phyloP scores from a whole-genome alignment of 495 filamentous ascomycete genomes.

The Acidomyces sp. region DNA sequence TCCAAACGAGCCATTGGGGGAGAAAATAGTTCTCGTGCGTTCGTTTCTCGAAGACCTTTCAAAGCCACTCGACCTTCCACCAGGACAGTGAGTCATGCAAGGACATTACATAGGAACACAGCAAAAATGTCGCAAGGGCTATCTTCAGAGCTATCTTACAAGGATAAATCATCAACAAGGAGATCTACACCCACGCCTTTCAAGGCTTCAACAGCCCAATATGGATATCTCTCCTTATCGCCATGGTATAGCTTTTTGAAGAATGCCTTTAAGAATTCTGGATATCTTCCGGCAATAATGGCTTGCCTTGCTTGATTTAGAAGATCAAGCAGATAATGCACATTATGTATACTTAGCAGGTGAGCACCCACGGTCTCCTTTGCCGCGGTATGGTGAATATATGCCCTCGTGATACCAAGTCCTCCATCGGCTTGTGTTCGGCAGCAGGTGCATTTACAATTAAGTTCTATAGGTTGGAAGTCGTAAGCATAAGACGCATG shows the following conservation, averaged over 20 bases:
- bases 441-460: conserved; percentile 70
- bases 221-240: conserved; percentile 53
- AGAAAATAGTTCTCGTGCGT: too few relatives aligned
- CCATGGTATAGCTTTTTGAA: conserved; percentile 59
- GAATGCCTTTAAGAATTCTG: conserved; percentile 63
- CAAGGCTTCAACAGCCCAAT: conserved; percentile 78
- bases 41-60: too few relatives aligned
- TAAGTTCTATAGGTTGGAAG: conserved; percentile 69
- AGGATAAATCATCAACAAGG: too few relatives aligned
- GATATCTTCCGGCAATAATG: conserved; percentile 71
- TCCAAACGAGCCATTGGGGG: too few relatives aligned
- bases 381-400: conserved; percentile 75
- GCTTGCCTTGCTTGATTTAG: conserved; percentile 64
- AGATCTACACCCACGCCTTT: conserved; percentile 76
- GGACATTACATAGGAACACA: too few relatives aligned
- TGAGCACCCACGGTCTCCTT: conserved; percentile 97
- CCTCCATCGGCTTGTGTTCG: conserved; percentile 52
- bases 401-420: conserved; percentile 75
- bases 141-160: too few relatives aligned
- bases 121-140: too few relatives aligned
- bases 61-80: too few relatives aligned
- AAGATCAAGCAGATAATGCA: conserved; percentile 72
- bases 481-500: conserved; percentile 62
- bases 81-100: too few relatives aligned
- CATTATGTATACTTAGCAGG: conserved; percentile 88